phyloP scores from a whole-genome alignment of 2,329 filamentous ascomycete species.

The Penicillium corylophilum region DNA sequence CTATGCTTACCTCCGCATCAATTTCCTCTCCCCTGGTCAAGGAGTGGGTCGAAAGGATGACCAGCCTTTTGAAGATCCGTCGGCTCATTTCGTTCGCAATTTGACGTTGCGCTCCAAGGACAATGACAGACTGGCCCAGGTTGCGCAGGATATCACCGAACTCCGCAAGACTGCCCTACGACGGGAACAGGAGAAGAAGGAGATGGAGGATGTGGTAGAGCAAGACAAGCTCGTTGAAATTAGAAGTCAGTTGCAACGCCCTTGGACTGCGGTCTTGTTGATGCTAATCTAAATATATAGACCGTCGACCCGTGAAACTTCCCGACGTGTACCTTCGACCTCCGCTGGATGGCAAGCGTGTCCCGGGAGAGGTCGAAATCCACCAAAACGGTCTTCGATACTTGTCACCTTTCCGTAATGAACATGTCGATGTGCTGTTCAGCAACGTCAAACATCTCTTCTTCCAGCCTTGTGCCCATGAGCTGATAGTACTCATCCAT shows the following conservation, averaged over 20 bases:
- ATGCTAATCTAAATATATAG: constrained; percentile 41
- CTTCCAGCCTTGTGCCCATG: constrained; percentile 95
- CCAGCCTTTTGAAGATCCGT: constrained; percentile 94
- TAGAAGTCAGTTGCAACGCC: constrained; percentile 63
- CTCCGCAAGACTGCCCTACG: constrained; percentile 91
- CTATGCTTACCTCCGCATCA: constrained; percentile 91
- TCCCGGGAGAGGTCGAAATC: constrained; percentile 93
- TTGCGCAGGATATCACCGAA: constrained; percentile 89
- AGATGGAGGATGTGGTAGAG: constrained; percentile 98
- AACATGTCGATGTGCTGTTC: constrained; percentile 92
- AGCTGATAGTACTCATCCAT: constrained; percentile 96
- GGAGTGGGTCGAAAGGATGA: constrained; percentile 97
- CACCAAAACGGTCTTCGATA: constrained; percentile 99
- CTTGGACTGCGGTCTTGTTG: neutral
- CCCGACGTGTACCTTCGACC: constrained; percentile 95
- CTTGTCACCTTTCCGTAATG: constrained; percentile 73
- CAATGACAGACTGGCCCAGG: constrained; percentile 82
- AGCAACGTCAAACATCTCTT: constrained; percentile 98
- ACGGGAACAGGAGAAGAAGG: constrained; percentile 97
- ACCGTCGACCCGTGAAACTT: constrained; percentile 83
- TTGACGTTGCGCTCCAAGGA: constrained; percentile 92
- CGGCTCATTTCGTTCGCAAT: constrained; percentile 92
- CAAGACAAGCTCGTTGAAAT: constrained; percentile 97
- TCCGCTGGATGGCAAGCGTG: constrained; percentile 92
- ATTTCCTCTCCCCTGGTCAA: constrained; percentile 94